Percentiles rank a stretch among this genome's conserved stretches.
phyloP scores from a whole-genome alignment of 768 basidiomycete species.

The Boletus subparvulus region DNA sequence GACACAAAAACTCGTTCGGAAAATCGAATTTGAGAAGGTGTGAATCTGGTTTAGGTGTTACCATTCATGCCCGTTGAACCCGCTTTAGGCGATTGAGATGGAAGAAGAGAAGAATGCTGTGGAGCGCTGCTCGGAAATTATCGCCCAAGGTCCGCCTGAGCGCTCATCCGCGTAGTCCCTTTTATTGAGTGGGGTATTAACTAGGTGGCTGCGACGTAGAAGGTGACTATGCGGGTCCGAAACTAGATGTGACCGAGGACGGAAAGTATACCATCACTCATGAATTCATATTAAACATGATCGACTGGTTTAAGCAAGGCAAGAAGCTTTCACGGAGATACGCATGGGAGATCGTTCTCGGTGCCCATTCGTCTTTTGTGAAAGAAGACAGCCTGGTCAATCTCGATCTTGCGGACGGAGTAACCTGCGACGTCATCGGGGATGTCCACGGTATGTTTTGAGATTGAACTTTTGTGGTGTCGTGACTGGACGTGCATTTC shows the following conservation, averaged over 20 bases:
- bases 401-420: conserved; percentile 68
- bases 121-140: conserved; percentile 73
- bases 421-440: conserved; percentile 91
- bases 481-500: conserved; percentile 3
- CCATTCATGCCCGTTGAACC: neutral
- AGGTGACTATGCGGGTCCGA: conserved; percentile 70
- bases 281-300: conserved; percentile 82
- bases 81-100: conserved; percentile 77
- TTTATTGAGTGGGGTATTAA: conserved; percentile 6
- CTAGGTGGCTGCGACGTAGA: conserved; percentile 81
- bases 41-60: conserved; percentile 4
- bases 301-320: conserved; percentile 91
- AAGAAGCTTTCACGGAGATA: conserved; percentile 87
- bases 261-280: conserved; percentile 72
- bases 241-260: conserved; percentile 54
- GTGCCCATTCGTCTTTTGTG: conserved; percentile 71
- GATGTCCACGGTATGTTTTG: conserved; percentile 80
- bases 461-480: neutral
- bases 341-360: conserved; percentile 94
- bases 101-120: conserved; percentile 86
- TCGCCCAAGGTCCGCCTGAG: conserved; percentile 59
- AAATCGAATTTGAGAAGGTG: conserved; percentile 91
- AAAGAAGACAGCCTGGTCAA: conserved; percentile 82
- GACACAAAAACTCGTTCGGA: conserved; percentile 88
- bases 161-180: neutral